phyloP scores from a whole-genome alignment of 1,284 basidiomycete species.

The Pseudozyma pruni region DNA sequence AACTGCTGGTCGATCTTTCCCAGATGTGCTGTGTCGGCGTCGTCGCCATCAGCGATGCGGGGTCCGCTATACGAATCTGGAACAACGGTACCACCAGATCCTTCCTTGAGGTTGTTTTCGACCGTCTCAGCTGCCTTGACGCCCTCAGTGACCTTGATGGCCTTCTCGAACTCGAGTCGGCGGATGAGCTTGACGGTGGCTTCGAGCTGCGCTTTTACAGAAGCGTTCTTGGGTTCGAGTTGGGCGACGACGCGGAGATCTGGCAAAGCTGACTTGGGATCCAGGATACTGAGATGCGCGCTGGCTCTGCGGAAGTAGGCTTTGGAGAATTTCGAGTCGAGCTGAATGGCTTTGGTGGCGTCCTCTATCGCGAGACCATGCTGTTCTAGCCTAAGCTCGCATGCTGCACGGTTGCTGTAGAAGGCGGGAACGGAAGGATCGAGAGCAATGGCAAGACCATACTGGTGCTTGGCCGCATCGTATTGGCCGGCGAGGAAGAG shows the following conservation, averaged over 20 bases:
- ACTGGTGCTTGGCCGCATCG: conserved; percentile 59
- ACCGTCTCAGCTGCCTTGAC: conserved; percentile 53
- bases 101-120: conserved; percentile 56
- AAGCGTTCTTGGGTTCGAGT: conserved; percentile 88
- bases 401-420: conserved; percentile 65
- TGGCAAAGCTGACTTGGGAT: conserved; percentile 62
- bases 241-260: conserved; percentile 72
- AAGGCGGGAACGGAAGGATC: conserved; percentile 55
- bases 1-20: conserved; percentile 74
- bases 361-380: conserved; percentile 66
- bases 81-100: conserved; percentile 47
- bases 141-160: conserved; percentile 60
- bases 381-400: conserved; percentile 67
- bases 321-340: conserved; percentile 91
- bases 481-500: conserved; percentile 58
- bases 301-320: conserved; percentile 91
- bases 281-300: conserved; percentile 86
- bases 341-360: conserved; percentile 79
- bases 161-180: conserved; percentile 62
- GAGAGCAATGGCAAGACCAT: conserved; percentile 59
- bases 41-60: conserved; percentile 41
- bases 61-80: conserved; percentile 58
- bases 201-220: conserved; percentile 82
- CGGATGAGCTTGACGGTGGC: conserved; percentile 90
- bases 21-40: conserved; percentile 72